Conservation (phyloP, 2,329 filamentous ascomycete genomes). For the Penicillium sp. region DNA sequence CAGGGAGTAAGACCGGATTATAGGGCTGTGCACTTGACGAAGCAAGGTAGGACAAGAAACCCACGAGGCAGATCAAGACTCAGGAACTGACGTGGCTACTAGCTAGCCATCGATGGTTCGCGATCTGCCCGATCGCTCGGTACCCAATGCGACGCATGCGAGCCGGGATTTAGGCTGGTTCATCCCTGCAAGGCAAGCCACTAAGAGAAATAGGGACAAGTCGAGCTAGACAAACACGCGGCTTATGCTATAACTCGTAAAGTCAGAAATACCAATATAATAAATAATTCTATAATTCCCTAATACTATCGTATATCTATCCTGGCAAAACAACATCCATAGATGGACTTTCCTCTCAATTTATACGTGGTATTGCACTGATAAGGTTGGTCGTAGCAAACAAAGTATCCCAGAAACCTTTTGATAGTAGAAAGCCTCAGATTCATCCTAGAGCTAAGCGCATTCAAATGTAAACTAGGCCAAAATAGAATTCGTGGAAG, state of each 20-base stretch:
- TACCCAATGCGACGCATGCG: conserved; percentile 1
- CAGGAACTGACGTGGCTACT: conserved; percentile 3
- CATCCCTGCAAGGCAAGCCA: background rate
- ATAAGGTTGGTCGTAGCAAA: too few species aligned
- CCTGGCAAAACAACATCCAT: background rate
- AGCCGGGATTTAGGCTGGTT: conserved; percentile 3
- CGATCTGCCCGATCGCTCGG: conserved; percentile 9
- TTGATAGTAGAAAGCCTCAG: too few species aligned
- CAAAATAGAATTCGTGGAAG: conserved; percentile 14
- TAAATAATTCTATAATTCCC: too few species aligned
- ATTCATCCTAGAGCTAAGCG: background rate
- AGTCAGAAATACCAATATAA: too few species aligned
- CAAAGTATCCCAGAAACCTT: too few species aligned
- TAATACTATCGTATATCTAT: background rate
- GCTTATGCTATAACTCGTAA: too few species aligned
- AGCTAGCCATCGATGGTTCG: conserved; percentile 2
- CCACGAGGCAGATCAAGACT: background rate
- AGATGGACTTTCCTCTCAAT: background rate
- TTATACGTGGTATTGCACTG: background rate
- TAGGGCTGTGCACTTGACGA: background rate
- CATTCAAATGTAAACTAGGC: background rate
- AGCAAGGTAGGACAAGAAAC: background rate
- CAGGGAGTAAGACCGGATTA: background rate
- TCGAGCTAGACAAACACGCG: background rate
- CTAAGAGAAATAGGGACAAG: background rate